Conservation (phyloP, 345 rosid genomes). For the Conringia planisiliqua region DNA sequence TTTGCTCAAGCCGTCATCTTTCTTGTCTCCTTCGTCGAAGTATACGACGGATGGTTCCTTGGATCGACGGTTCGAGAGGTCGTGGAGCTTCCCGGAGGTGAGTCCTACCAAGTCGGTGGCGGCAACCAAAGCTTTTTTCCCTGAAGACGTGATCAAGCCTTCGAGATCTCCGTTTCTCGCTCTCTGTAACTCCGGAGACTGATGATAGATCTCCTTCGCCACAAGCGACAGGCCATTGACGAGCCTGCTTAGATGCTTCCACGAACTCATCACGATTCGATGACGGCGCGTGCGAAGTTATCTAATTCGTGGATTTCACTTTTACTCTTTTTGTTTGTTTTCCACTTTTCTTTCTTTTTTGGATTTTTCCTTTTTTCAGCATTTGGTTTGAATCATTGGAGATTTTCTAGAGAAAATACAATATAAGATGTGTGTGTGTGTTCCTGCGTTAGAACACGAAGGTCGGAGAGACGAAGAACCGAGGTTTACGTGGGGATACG, state of each 20-base stretch:
- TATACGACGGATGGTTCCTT: slow-evolving; percentile 69
- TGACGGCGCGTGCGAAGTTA: background rate
- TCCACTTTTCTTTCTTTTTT: background rate
- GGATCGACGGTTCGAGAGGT: slow-evolving; percentile 44
- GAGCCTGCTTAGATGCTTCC: slow-evolving; percentile 57
- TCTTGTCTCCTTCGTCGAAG: slow-evolving; percentile 17
- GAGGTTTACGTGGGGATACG: slow-evolving; percentile 39
- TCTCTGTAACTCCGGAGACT: slow-evolving; percentile 43
- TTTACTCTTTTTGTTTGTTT: background rate
- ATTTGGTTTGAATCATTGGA: background rate
- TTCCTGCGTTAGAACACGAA: slow-evolving; percentile 32
- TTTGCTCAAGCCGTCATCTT: background rate
- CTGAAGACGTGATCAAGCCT: slow-evolving; percentile 50
- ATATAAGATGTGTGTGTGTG: slow-evolving; percentile 1
- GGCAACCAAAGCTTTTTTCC: slow-evolving; percentile 60
- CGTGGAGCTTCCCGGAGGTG: slow-evolving; percentile 62
- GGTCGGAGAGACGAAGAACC: slow-evolving; percentile 29
- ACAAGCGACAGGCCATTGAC: slow-evolving; percentile 64
- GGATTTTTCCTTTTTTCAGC: background rate
- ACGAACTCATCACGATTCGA: slow-evolving; percentile 42
- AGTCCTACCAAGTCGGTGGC: slow-evolving; percentile 84
- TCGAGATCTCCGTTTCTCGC: slow-evolving; percentile 55
- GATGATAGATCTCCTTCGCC: slow-evolving; percentile 65
- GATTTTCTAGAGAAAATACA: slow-evolving; percentile 6
- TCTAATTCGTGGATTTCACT: background rate